Conservation (phyloP, 2,329 filamentous ascomycete species). For the Coniella vitis region DNA sequence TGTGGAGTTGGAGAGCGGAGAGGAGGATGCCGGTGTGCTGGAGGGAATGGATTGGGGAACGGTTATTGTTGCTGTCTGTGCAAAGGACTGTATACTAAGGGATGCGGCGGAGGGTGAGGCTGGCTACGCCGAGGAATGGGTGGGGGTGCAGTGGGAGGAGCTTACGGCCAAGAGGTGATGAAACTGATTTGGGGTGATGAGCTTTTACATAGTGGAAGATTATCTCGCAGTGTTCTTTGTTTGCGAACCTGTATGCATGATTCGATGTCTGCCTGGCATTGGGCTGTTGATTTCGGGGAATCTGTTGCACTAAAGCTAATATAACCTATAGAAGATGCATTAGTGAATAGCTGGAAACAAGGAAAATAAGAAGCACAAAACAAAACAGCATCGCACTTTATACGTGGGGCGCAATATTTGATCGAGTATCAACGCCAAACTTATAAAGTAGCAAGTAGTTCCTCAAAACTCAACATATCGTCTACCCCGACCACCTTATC, state of each 20-base stretch:
- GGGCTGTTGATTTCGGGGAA: no score
- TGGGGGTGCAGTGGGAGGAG: conserved; percentile 98
- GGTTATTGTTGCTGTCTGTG: conserved; percentile 79
- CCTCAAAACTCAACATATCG: conserved; percentile 20
- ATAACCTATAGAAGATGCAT: no score
- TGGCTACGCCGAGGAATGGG: conserved; percentile 90
- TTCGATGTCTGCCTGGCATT: no score
- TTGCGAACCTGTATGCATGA: no score
- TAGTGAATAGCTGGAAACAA: no score
- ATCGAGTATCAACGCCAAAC: conserved; percentile 21
- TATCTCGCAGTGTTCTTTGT: no score
- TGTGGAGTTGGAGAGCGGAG: conserved; percentile 48
- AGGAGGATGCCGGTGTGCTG: conserved; percentile 63
- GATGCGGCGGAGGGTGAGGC: conserved; percentile 54
- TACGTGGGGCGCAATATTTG: no score
- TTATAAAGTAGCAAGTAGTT: conserved; percentile 19
- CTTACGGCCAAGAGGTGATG: conserved; percentile 32
- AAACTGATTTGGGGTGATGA: no score
- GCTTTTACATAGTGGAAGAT: no score
- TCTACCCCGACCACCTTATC: conserved; percentile 20
- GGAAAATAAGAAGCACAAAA: no score
- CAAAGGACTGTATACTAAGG: conserved; percentile 63
- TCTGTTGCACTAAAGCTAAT: no score
- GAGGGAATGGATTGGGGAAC: conserved; percentile 99
- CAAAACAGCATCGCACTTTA: no score